phyloP scores from a whole-genome alignment of 179 eudicot genomes.

The Drosera spatulata region DNA sequence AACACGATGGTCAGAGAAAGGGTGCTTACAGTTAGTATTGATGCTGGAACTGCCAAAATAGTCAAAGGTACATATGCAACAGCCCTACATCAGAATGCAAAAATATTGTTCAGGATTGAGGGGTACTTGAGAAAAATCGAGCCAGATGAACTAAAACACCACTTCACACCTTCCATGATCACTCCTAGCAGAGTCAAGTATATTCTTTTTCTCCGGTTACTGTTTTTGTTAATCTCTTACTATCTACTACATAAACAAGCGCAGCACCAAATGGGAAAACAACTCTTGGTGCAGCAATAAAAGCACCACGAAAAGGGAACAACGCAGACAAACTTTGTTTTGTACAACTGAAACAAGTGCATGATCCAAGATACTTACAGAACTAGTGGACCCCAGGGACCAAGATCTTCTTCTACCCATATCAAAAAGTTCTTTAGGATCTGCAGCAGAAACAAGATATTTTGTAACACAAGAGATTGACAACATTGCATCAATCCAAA shows the following conservation, averaged over 20 bases:
- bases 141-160: background rate
- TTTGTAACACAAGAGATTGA: too few species aligned
- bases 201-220: too few species aligned
- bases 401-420: conserved; percentile 73
- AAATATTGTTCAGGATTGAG: background rate
- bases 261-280: too few species aligned
- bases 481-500: too few species aligned
- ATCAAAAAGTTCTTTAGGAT: conserved; percentile 55
- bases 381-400: conserved; percentile 79
- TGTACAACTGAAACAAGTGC: background rate
- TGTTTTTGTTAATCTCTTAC: too few species aligned
- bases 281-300: too few species aligned
- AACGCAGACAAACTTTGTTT: background rate
- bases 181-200: too few species aligned
- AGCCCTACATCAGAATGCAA: conserved; percentile 39
- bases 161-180: too few species aligned
- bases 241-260: too few species aligned
- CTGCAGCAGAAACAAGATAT: conserved; percentile 16
- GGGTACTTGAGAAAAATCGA: too few species aligned
- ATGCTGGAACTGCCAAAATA: conserved; percentile 85
- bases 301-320: background rate
- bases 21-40: conserved; percentile 68
- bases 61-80: conserved; percentile 82
- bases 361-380: conserved; percentile 42
- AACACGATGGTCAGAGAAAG: background rate